Base-by-base conservation (phyloP, 1,284 basidiomycete genomes). In the Ustilago loliicola region DNA sequence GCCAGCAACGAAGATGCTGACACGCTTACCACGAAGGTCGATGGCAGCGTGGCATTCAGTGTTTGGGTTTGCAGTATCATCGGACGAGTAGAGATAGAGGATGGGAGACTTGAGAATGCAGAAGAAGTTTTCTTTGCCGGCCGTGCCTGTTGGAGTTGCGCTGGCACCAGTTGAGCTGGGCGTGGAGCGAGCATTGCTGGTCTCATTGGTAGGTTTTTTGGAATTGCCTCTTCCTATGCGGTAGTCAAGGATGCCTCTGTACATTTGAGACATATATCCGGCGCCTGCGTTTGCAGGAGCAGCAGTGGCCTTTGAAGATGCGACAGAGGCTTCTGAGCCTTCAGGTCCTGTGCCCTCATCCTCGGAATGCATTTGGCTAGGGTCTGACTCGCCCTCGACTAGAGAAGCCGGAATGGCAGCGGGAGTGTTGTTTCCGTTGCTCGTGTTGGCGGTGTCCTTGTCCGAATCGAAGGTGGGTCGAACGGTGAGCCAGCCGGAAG, bases 11-110 rank as follows among this genome's bases (percentile, higher is more conserved):
- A 76, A 85, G 61, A 85, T 73, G 65, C 81, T 84, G 54, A 85
- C 80, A 32, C 82, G 73, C 55, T 83, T 85, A 32, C 79, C 77
- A 17, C 81, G 77, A 36, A 85, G 69, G 56, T 85, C 81, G 53
- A 85, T 84, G 19, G 82, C 82, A 25, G 84, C 83, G 21, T 82
- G 75, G 45, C 83, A 84, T 53, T 85, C 84, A 13, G 78, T 85
- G 53, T 61, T 69, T 10, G 81, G 74, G 23, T 63, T 75, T 29
- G 74, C 70, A 25, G 73, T 52, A 23, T 84, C 80, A 53, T 79
- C 79, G 21, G 80, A 80, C 11, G 82, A 83, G 67, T 85, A 85
- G 53, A 85, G 79, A 61, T 84, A 85, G 38, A 85, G 81, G 40
- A 85, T 79, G 42, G 84, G 81, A 3, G 75, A 72, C 30, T 82